phyloP scores from a whole-genome alignment of 73 alveolate genomes.

The Symbiodinium pilosum region DNA sequence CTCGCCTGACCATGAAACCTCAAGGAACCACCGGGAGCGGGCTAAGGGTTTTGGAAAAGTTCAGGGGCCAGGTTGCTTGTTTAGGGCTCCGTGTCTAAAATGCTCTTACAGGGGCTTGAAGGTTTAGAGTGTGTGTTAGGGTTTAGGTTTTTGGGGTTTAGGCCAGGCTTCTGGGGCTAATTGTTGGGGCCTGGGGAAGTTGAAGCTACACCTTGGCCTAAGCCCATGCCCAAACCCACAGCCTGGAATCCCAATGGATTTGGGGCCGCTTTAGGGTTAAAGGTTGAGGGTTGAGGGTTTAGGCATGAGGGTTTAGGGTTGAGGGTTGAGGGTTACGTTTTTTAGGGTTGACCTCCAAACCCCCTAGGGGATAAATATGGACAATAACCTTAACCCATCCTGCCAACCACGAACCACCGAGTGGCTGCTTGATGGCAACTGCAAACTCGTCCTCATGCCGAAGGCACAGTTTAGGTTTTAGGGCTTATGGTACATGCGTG shows the following conservation, averaged over 20 bases:
- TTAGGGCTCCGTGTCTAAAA: too few species aligned
- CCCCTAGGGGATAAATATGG: too few species aligned
- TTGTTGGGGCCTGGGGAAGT: neutral
- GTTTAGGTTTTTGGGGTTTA: too few species aligned
- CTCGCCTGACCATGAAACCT: constrained; percentile 82
- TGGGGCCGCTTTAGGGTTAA: neutral
- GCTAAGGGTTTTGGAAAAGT: too few species aligned
- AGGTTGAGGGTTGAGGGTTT: neutral
- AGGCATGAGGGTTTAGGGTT: neutral
- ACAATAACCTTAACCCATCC: too few species aligned
- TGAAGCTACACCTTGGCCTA: too few species aligned
- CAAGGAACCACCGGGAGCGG: too few species aligned
- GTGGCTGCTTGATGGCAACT: constrained; percentile 3
- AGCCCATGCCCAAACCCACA: neutral
- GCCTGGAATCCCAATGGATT: neutral
- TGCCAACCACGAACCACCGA: neutral
- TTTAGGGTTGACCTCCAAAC: neutral
- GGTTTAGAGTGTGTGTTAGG: too few species aligned
- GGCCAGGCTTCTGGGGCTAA: neutral
- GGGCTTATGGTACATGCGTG: neutral
- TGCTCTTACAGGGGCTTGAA: too few species aligned
- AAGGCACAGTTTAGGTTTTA: neutral
- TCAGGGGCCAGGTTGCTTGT: too few species aligned
- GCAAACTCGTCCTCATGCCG: neutral
- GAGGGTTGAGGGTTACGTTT: neutral